Evolutionary conservation across 1,139 yeast genomes (phyloP), one percentile per base, ranked within the genome.

Genomic region (Starmera stellimalicola): DNA sequence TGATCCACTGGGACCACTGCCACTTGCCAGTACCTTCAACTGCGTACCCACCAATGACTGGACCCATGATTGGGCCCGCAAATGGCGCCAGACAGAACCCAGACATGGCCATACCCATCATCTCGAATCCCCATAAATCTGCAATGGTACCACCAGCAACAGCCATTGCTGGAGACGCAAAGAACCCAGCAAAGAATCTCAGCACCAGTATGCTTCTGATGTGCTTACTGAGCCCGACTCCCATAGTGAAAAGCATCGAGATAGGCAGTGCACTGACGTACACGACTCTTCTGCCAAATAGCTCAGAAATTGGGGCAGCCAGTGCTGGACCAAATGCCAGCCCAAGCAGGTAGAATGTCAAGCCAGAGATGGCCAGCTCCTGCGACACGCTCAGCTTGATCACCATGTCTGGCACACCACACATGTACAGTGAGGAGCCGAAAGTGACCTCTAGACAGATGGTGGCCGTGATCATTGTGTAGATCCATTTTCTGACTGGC

Each of bases 101-200:
- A 2, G 84, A 73, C 72, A 81, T 71, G 15, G 91, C 88, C 14
- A 77, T 48, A 12, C 83, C 80, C 50, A 74, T 59, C 49, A 74
- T 74, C 30, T 66, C 68, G n/a, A 75, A 73, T 28, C 65, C 69
- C 78, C 84, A 79, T 28, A 79, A 58, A 57, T 87, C 96, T 38
- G 80, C 68, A 40, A 85, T 70, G 4, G 94, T 75, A 38, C 95
- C 96, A 38, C 88, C 93, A 10, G 91, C 95, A 44, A 83, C 75
- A 4, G 94, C 77, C 51, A 87, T 65, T 0, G 94, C 87, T 5
- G 95, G 95, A 5, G 91, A 75, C 1, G 93, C 83, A 37, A 81
- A 66, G 22, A 80, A 64, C 4, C 96, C 96, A 26, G 87, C 70
- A 45, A 87, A 72, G 53, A 85, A 82, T 45, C 96, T 65, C 34